A percentile compares a stretch with the other conserved stretches of the same genome.
These are phyloP conservation scores for Pythium utonaiense DNA, from an alignment of 352 stramenopile genomes.

Conservation along the genomic window DNA sequence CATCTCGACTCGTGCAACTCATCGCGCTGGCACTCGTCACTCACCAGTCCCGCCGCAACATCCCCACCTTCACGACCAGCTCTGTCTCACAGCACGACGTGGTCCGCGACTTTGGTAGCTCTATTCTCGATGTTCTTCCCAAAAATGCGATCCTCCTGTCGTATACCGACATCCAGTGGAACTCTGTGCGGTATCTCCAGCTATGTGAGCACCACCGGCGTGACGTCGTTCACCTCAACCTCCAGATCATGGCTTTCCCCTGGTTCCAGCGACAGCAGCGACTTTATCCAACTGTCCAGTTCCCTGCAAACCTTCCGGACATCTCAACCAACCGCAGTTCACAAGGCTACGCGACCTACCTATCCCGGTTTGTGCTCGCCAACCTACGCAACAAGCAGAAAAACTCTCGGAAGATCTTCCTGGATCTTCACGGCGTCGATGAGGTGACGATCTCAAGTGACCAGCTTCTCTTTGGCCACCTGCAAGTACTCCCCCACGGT, in stretches of 20 bases:
- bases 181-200: slow-evolving; percentile 63
- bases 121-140: slow-evolving; percentile 46
- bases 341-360: slow-evolving; percentile 36
- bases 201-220: slow-evolving; percentile 44
- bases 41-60: slow-evolving; percentile 3
- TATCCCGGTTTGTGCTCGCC: slow-evolving; percentile 36
- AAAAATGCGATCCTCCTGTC: slow-evolving; percentile 52
- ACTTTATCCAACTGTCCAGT: slow-evolving; percentile 35
- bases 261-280: slow-evolving; percentile 60
- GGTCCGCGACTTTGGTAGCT: slow-evolving; percentile 33
- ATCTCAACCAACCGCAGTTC: slow-evolving; percentile 38
- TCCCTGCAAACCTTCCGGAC: slow-evolving; percentile 29
- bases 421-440: slow-evolving; percentile 60
- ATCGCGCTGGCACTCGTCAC: neutral
- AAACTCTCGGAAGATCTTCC: slow-evolving; percentile 28
- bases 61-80: neutral
- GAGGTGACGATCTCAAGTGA: slow-evolving; percentile 18
- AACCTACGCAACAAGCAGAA: slow-evolving; percentile 29
- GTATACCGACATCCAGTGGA: slow-evolving; percentile 86
- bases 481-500: slow-evolving; percentile 38
- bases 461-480: slow-evolving; percentile 30
- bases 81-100: slow-evolving; percentile 20
- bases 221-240: slow-evolving; percentile 66
- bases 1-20: neutral
- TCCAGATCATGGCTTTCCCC: slow-evolving; percentile 83